Conservation (phyloP, 768 basidiomycete species). For the Mycena maculata region DNA sequence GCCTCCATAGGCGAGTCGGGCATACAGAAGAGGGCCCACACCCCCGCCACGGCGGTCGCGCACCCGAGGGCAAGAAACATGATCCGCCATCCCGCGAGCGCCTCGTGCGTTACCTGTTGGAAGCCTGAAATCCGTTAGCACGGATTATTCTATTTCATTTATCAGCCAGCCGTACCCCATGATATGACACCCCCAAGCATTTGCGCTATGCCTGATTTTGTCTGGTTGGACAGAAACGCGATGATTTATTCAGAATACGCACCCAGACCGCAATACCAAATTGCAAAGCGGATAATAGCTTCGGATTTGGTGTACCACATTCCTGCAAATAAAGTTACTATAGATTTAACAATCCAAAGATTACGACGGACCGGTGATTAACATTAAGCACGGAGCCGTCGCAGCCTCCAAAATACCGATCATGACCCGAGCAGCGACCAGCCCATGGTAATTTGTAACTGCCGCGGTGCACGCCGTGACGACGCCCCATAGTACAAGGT, state of each 20-base stretch:
- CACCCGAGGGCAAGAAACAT: constrained; percentile 35
- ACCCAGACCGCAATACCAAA: constrained; percentile 35
- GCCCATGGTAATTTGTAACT: constrained; percentile 26
- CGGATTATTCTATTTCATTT: too few species aligned
- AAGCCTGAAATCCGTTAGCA: constrained; percentile 19
- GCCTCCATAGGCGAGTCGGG: constrained; percentile 34
- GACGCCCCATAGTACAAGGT: constrained; percentile 32
- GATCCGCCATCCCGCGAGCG: constrained; percentile 32
- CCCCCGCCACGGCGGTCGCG: constrained; percentile 22
- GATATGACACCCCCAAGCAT: constrained; percentile 33
- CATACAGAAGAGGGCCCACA: constrained; percentile 26
- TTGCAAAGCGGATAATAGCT: constrained; percentile 31
- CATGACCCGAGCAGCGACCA: constrained; percentile 29
- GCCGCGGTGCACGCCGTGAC: constrained; percentile 33
- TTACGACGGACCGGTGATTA: constrained; percentile 28
- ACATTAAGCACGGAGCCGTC: constrained; percentile 32
- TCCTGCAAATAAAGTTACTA: background rate
- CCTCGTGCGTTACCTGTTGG: constrained; percentile 30
- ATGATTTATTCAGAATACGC: background rate
- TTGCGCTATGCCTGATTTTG: constrained; percentile 28
- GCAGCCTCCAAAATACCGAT: constrained; percentile 34
- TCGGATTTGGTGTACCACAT: constrained; percentile 37
- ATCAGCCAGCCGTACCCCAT: constrained; percentile 27
- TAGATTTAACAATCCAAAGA: background rate
- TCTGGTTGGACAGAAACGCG: background rate